A percentile compares a stretch with the other conserved stretches of the same genome.
phyloP scores from a whole-genome alignment of 768 basidiomycete species.

The Termitomyces sp. region DNA sequence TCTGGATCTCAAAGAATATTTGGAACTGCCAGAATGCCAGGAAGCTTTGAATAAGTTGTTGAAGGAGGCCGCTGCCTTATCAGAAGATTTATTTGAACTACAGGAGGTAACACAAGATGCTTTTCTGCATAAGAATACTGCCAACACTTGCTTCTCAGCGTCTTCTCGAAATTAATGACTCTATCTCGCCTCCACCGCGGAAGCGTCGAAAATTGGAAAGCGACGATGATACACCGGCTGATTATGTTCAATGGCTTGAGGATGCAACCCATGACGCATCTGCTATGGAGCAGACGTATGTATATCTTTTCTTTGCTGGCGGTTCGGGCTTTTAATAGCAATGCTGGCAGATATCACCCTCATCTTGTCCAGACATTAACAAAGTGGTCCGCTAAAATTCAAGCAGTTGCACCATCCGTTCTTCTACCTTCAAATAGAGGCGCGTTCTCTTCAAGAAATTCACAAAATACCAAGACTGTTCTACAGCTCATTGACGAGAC shows the following conservation, averaged over 20 bases:
- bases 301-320: constrained; percentile 10
- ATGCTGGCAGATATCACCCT: constrained; percentile 52
- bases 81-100: constrained; percentile 65
- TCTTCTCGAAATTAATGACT: constrained; percentile 47
- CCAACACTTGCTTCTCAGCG: constrained; percentile 29
- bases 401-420: constrained; percentile 82
- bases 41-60: constrained; percentile 52
- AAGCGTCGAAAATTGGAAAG: constrained; percentile 53
- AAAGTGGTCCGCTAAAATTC: constrained; percentile 97
- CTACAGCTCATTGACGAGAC: constrained; percentile 79
- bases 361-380: constrained; percentile 73
- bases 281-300: constrained; percentile 54
- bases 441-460: constrained; percentile 58
- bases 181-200: constrained; percentile 46
- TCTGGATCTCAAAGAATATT: constrained; percentile 34
- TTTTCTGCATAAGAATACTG: background rate
- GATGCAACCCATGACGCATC: constrained; percentile 41
- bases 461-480: constrained; percentile 58
- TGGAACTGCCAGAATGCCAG: constrained; percentile 38
- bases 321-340: background rate
- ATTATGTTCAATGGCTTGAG: constrained; percentile 37
- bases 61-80: constrained; percentile 57
- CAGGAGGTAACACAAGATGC: constrained; percentile 53
- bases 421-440: constrained; percentile 70
- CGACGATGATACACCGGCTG: constrained; percentile 24